Conservation (phyloP, 1,284 basidiomycete genomes). For the Ganoderma multipileum region DNA sequence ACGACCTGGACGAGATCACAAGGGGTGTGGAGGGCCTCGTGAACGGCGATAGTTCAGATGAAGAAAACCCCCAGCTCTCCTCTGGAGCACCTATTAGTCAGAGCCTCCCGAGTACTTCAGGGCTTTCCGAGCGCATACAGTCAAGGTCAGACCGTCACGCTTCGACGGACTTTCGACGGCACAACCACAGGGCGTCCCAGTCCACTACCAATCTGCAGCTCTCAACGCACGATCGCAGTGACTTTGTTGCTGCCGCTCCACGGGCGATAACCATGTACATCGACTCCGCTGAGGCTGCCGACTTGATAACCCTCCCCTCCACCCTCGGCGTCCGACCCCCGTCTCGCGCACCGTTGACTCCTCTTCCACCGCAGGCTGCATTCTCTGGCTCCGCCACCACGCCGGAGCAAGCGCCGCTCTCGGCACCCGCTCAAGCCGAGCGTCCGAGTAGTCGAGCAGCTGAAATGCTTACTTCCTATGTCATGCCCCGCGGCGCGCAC, state of each 20-base stretch:
- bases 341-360: slow-evolving; percentile 43
- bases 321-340: slow-evolving; percentile 69
- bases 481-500: slow-evolving; percentile 30
- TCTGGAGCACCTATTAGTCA: slow-evolving; percentile 51
- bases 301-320: slow-evolving; percentile 65
- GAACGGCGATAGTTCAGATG: slow-evolving; percentile 37
- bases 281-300: slow-evolving; percentile 58
- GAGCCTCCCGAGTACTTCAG: slow-evolving; percentile 52
- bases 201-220: slow-evolving; percentile 52
- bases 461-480: slow-evolving; percentile 39
- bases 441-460: slow-evolving; percentile 5
- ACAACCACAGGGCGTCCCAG: slow-evolving; percentile 23
- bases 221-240: slow-evolving; percentile 55
- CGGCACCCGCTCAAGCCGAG: slow-evolving; percentile 7
- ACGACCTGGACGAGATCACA: slow-evolving; percentile 65
- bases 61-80: slow-evolving; percentile 21
- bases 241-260: slow-evolving; percentile 70
- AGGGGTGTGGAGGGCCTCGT: slow-evolving; percentile 66
- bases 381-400: slow-evolving; percentile 30
- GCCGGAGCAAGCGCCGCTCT: slow-evolving; percentile 17
- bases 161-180: slow-evolving; percentile 50
- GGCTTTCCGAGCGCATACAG: slow-evolving; percentile 30
- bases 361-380: slow-evolving; percentile 38
- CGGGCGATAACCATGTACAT: slow-evolving; percentile 77
- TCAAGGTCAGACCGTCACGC: slow-evolving; percentile 43